Conservation (phyloP, 331 rosid species). For the Acacia concinna region DNA sequence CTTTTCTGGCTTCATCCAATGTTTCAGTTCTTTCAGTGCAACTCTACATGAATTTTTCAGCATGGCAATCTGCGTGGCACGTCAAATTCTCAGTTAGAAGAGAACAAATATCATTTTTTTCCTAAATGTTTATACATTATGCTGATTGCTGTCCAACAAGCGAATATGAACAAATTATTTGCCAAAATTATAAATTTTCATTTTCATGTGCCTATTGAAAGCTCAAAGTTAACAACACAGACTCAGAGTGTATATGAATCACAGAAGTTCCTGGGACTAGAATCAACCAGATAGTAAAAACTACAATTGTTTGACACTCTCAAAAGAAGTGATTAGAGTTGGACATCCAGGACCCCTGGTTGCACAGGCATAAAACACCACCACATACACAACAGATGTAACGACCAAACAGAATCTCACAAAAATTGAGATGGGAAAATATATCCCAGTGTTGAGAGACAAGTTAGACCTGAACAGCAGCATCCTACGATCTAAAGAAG, state of each 20-base stretch:
- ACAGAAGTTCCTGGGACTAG: not conserved
- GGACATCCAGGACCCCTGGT: slow-evolving; percentile 7
- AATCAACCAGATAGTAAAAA: not conserved
- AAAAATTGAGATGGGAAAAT: not conserved
- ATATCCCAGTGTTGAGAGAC: not conserved
- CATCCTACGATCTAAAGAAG: not conserved
- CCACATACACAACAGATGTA: slow-evolving; percentile 1
- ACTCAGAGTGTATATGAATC: not conserved
- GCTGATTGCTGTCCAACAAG: not conserved
- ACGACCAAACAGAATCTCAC: slow-evolving; percentile 14
- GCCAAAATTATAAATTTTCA: slow-evolving; percentile 12
- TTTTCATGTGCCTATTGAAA: not conserved
- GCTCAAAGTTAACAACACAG: slow-evolving; percentile 15
- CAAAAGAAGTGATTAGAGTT: not conserved
- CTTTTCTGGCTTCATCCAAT: slow-evolving; percentile 88
- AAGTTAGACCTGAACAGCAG: not conserved
- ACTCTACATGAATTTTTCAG: slow-evolving; percentile 59
- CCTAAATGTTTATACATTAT: not conserved
- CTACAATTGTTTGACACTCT: slow-evolving; percentile 1
- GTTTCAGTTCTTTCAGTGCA: slow-evolving; percentile 58
- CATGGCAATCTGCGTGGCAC: slow-evolving; percentile 65
- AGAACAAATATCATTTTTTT: not conserved
- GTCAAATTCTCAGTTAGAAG: slow-evolving; percentile 34
- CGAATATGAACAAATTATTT: not conserved
- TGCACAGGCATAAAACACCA: slow-evolving; percentile 8